These are phyloP conservation scores for Achlya hypogyna DNA, from an alignment of 352 stramenopile species.

Conservation along the genomic window DNA sequence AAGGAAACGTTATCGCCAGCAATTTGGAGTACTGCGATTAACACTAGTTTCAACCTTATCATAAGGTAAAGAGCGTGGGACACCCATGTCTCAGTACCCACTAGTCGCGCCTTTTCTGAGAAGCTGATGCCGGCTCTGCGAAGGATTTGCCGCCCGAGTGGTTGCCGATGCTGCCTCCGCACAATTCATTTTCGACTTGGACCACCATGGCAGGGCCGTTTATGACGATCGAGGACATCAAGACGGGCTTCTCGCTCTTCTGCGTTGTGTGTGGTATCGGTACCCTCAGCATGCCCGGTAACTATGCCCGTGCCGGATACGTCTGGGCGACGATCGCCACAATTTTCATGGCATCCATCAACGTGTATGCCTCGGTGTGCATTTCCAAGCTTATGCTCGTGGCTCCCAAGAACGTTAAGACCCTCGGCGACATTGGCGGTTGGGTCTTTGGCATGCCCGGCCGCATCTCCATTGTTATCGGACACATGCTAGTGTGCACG, in stretches of 20 bases:
- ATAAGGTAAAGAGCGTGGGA: not conserved
- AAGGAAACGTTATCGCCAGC: not conserved
- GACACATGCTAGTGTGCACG: constrained; percentile 37
- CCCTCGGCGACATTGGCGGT: constrained; percentile 48
- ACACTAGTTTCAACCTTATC: not conserved
- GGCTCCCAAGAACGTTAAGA: constrained; percentile 42
- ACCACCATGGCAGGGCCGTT: constrained; percentile 23
- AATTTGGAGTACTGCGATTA: not conserved
- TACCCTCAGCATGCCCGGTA: constrained; percentile 58
- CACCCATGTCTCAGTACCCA: not conserved
- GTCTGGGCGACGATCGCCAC: constrained; percentile 37
- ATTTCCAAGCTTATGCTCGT: constrained; percentile 49
- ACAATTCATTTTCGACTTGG: constrained; percentile 2
- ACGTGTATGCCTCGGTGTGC: constrained; percentile 49
- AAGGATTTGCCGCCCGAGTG: not conserved
- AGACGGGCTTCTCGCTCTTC: constrained; percentile 24
- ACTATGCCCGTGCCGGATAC: constrained; percentile 52
- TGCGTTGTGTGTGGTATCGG: constrained; percentile 61
- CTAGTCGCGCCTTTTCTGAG: not conserved
- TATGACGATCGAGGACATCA: constrained; percentile 48
- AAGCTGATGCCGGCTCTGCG: not conserved
- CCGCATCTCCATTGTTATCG: constrained; percentile 23
- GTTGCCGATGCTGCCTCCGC: no score
- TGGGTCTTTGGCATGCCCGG: constrained; percentile 42
- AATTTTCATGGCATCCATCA: constrained; percentile 57